phyloP scores from a whole-genome alignment of 225 moss, liverwort and hornwort species.

The Ulota crispa region DNA sequence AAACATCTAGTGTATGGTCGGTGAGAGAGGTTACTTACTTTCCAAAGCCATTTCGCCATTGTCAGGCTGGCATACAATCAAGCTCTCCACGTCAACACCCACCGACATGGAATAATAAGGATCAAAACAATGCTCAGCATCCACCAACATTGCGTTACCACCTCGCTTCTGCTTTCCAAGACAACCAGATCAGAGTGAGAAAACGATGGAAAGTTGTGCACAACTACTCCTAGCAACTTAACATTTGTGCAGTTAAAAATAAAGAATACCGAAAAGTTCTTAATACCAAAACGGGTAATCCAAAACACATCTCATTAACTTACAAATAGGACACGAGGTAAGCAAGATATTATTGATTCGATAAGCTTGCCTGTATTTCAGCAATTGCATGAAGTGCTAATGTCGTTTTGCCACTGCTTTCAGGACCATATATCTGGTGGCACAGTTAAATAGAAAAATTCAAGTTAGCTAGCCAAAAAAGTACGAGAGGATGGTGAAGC shows the following conservation, averaged over 20 bases:
- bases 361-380: slow-evolving; percentile 70
- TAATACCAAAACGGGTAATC: background rate
- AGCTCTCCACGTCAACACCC: slow-evolving; percentile 91
- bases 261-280: background rate
- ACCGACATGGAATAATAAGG: slow-evolving; percentile 86
- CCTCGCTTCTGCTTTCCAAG: slow-evolving; percentile 67
- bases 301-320: background rate
- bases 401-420: slow-evolving; percentile 97
- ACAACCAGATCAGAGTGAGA: slow-evolving; percentile 28
- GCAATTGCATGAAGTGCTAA: slow-evolving; percentile 95
- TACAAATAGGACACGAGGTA: background rate
- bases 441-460: background rate
- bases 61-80: slow-evolving; percentile 97
- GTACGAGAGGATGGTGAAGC: background rate
- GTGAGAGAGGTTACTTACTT: slow-evolving; percentile 47
- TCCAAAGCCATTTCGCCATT: slow-evolving; percentile 94
- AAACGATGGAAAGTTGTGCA: background rate
- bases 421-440: slow-evolving; percentile 83
- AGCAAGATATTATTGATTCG: background rate
- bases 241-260: background rate
- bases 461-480: background rate
- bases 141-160: slow-evolving; percentile 93
- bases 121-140: slow-evolving; percentile 97
- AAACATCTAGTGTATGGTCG: background rate
- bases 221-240: background rate